Evolutionary conservation across 2,329 filamentous ascomycete genomes (phyloP).

Genomic region (Verticillium zaregamsianum): DNA sequence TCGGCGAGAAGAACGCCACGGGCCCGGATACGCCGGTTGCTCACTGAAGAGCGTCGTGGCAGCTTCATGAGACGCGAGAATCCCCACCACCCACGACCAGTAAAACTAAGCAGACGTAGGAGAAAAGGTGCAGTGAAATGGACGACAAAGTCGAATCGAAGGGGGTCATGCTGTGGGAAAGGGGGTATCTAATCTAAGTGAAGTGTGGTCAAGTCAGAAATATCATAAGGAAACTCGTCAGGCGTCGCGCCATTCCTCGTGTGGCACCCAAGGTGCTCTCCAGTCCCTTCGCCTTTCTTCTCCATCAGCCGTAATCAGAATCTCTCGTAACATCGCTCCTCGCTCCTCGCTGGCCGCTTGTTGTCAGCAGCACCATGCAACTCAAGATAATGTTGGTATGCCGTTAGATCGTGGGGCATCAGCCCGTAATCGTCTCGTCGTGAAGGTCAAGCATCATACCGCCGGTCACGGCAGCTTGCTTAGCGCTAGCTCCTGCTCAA

Average conservation of each 20-base stretch:
- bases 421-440: neutral
- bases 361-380: neutral
- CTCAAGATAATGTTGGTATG: neutral
- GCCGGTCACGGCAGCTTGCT: conserved; percentile 9
- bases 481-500: conserved; percentile 25
- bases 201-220: conserved; percentile 16
- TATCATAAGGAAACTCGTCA: neutral
- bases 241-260: neutral
- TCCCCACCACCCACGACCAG: neutral
- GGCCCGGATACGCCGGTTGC: conserved; percentile 35
- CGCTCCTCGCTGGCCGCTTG: neutral
- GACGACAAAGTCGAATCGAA: conserved; percentile 1
- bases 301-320: neutral
- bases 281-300: neutral
- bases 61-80: neutral
- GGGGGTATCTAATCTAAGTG: conserved; percentile 37
- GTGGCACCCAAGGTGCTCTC: neutral
- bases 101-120: neutral
- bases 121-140: conserved; percentile 2
- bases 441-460: neutral
- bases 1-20: conserved; percentile 53
- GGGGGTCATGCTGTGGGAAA: conserved; percentile 12
- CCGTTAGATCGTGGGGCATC: neutral
- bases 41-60: conserved; percentile 23
- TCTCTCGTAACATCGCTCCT: no score